These are phyloP conservation scores for Physcomitrellopsis africana DNA, from an alignment of 225 moss, liverwort and hornwort species.

Conservation along the genomic window DNA sequence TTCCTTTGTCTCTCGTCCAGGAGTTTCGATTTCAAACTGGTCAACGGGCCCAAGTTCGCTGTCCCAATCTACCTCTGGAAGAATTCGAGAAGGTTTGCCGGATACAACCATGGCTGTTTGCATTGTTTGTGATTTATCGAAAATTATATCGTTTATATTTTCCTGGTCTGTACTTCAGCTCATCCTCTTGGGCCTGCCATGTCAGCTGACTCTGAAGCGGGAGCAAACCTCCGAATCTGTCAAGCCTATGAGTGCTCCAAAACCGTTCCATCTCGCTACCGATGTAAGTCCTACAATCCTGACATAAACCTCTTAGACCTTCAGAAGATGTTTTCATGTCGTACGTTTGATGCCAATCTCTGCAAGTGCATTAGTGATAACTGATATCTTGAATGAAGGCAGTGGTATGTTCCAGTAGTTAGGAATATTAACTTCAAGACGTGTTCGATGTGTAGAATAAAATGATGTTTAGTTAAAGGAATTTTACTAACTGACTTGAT, in stretches of 20 bases:
- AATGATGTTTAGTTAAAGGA: too few relatives aligned
- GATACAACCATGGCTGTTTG: not conserved
- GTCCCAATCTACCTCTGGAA: constrained; percentile 51
- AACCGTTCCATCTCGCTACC: constrained; percentile 88
- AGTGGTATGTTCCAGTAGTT: too few relatives aligned
- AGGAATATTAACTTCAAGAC: too few relatives aligned
- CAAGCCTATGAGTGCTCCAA: constrained; percentile 45
- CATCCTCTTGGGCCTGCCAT: too few relatives aligned
- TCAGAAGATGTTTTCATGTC: too few relatives aligned
- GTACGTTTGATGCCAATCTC: not conserved
- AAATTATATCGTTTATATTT: too few relatives aligned
- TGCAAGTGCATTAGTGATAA: too few relatives aligned
- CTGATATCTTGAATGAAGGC: too few relatives aligned
- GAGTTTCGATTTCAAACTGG: constrained; percentile 95
- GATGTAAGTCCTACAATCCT: constrained; percentile 51
- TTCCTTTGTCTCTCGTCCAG: constrained; percentile 28
- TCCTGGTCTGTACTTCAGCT: too few relatives aligned
- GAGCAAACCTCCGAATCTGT: constrained; percentile 37
- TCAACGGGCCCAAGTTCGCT: constrained; percentile 74
- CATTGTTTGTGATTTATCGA: rapidly evolving
- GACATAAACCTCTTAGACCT: too few relatives aligned
- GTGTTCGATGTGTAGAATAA: too few relatives aligned
- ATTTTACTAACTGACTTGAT: too few relatives aligned
- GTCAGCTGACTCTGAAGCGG: constrained; percentile 66
- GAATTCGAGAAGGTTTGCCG: constrained; percentile 71